These are phyloP conservation scores for Penicillium lividum DNA, from an alignment of 495 filamentous ascomycete species.

Conservation along the genomic window DNA sequence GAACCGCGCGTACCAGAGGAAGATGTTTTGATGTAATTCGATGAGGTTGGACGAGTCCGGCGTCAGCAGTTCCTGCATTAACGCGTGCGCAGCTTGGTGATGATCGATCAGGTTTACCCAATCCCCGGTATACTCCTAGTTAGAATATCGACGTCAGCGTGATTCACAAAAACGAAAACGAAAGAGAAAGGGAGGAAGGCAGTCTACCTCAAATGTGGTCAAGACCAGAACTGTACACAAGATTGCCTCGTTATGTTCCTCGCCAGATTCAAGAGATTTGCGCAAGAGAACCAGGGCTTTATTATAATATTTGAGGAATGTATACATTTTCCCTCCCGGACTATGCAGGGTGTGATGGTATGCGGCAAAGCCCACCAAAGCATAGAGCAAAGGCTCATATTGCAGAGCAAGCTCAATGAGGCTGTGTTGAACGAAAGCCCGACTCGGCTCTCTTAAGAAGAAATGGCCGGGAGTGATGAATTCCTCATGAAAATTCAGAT, in stretches of 20 bases:
- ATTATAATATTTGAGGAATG: slow-evolving; percentile 90
- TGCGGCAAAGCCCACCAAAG: slow-evolving; percentile 85
- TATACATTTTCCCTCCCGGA: slow-evolving; percentile 68
- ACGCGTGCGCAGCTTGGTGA: slow-evolving; percentile 82
- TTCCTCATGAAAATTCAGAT: slow-evolving; percentile 74
- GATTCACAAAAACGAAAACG: slow-evolving; percentile 2
- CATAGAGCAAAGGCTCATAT: slow-evolving; percentile 83
- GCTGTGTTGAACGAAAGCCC: slow-evolving; percentile 69
- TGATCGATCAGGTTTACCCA: slow-evolving; percentile 91
- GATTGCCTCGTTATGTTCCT: slow-evolving; percentile 71
- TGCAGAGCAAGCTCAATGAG: slow-evolving; percentile 71
- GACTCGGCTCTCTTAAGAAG: slow-evolving; percentile 65
- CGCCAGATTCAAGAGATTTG: slow-evolving; percentile 65
- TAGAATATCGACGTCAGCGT: slow-evolving; percentile 2
- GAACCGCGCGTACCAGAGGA: slow-evolving; percentile 87
- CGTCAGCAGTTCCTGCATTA: slow-evolving; percentile 76
- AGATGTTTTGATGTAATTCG: slow-evolving; percentile 66
- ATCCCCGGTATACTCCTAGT: slow-evolving; percentile 84
- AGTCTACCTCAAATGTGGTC: slow-evolving; percentile 84
- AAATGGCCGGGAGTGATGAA: slow-evolving; percentile 80
- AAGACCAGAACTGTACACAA: slow-evolving; percentile 89
- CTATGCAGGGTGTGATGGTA: slow-evolving; percentile 77
- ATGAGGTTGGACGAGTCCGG: slow-evolving; percentile 74
- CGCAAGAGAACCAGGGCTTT: slow-evolving; percentile 77
- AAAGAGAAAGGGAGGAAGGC: not conserved